Base-by-base conservation (phyloP, 1,139 yeast genomes). In the Pichia sp. region DNA sequence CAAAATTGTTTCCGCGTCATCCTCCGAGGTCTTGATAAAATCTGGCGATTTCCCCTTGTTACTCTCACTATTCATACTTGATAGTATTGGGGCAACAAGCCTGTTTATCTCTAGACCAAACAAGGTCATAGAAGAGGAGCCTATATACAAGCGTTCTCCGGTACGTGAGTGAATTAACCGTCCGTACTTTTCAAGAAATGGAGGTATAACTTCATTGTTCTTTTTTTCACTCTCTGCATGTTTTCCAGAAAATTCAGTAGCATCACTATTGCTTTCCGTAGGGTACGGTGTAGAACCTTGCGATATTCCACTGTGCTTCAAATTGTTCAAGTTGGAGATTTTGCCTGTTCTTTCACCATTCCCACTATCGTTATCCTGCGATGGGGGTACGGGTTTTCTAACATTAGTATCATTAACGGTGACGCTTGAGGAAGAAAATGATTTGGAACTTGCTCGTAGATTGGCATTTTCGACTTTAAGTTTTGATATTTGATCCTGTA, bases 91-190 rank as follows among this genome's bases (percentile, higher is more conserved):
- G 3, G 53, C 72, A 4, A 72, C 72, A 66, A 73, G 64, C 40
- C 77, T 74, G 51, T 80, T 85, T 37, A 82, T 80, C 46, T 81
- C 91, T 40, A 81, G 61, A 3, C 88, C 88, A 53, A 81, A 81
- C 20, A 81, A 58, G 0, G 93, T 81, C 88, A 82, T 81, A 1
- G 88, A 79, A 0, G 88, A 79, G 2, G 87, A 77, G 1, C 91
- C 93, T 25, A 80, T 84, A 51, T 80, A 81, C 27, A 80, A 69
- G 43, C 76, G 70, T 49, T 80, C 86, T 3, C 88, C 88, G 1
- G 86, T 78, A 43, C 84, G 63, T 1, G 87, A 77, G 46, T 78
- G 81, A 9, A 81, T 76, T 36, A 81, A 60, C 37, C 86, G 64
- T 3, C 88, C 85, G 48, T 78, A 74, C 47, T 77, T 74, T 48